Base-by-base conservation (phyloP, 352 stramenopile species). In the Phytophthora uliginosa region DNA sequence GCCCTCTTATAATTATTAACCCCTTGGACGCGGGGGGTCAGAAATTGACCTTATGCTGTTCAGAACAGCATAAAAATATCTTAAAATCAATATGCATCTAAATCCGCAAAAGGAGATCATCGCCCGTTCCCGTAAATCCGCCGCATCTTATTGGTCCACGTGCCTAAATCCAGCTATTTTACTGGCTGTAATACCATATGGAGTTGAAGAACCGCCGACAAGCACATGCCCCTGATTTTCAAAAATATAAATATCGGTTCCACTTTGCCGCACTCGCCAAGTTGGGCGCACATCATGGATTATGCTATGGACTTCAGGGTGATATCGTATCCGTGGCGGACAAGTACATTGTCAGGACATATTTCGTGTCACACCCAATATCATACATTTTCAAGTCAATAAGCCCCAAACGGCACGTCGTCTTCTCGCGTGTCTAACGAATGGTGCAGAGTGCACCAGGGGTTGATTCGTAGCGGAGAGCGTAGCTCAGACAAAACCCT, bases 11-110 rank as follows among this genome's bases (percentile, higher is more conserved):
- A n/a, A n/a, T n/a, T n/a, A n/a, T n/a, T n/a, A n/a, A n/a, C 57
- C 57, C 57, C 56, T 63, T 63, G 54, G 17, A 50, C 54, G 54
- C 54, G 54, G 13, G 20, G 12, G 12, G 54, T 22, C 40, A 33
- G 42, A 36, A 31, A 17, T n/a, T n/a, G 7, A 22, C 54, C 26
- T 54, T 63, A 63, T 55, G 57, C 40, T 63, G 57, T 55, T 45
- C 38, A n/a, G 57, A 48, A 60, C 17, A 48, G 54, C 31, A 60
- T 60, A 60, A n/a, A n/a, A n/a, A n/a, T n/a, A n/a, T n/a, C n/a
- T n/a, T n/a, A n/a, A n/a, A n/a, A n/a, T n/a, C n/a, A n/a, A n/a
- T n/a, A n/a, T n/a, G n/a, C n/a, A n/a, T n/a, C n/a, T n/a, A n/a
- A n/a, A n/a, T n/a, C n/a, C n/a, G n/a, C n/a, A n/a, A n/a, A n/a